Conservation (phyloP, 2,329 filamentous ascomycete species). For the Cercospora sp. region DNA sequence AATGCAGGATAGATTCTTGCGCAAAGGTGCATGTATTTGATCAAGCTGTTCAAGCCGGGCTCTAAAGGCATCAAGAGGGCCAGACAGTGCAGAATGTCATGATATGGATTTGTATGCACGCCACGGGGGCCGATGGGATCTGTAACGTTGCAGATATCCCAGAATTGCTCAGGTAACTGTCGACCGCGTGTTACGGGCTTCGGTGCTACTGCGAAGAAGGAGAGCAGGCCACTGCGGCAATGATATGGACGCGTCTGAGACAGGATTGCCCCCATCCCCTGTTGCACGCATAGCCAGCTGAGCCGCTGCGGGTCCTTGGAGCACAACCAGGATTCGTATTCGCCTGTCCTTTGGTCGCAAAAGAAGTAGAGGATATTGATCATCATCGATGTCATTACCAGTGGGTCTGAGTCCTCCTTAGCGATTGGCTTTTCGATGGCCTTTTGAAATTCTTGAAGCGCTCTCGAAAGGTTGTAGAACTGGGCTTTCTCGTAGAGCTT, state of each 20-base stretch:
- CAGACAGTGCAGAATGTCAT: slow-evolving; percentile 19
- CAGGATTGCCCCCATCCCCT: slow-evolving; percentile 18
- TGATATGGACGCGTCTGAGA: slow-evolving; percentile 16
- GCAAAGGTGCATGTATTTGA: slow-evolving; percentile 23
- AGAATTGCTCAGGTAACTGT: slow-evolving; percentile 10
- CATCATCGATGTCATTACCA: slow-evolving; percentile 20
- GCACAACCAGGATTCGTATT: slow-evolving; percentile 15
- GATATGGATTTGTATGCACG: slow-evolving; percentile 20
- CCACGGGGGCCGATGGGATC: slow-evolving; percentile 14
- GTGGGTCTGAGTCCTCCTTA: slow-evolving; percentile 16
- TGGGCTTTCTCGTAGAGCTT: slow-evolving; percentile 8
- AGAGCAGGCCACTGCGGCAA: slow-evolving; percentile 15
- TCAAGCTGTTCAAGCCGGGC: slow-evolving; percentile 14
- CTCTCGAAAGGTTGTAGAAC: slow-evolving; percentile 14
- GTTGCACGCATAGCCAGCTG: slow-evolving; percentile 19
- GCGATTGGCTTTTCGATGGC: slow-evolving; percentile 17
- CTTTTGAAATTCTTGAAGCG: slow-evolving; percentile 17
- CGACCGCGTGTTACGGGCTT: neutral
- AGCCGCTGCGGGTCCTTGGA: slow-evolving; percentile 13
- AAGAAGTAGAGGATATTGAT: slow-evolving; percentile 15
- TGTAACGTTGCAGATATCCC: slow-evolving; percentile 17
- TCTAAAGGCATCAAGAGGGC: slow-evolving; percentile 16
- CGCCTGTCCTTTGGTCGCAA: neutral
- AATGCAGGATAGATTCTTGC: slow-evolving; percentile 17
- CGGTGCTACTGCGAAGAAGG: slow-evolving; percentile 13